A percentile compares a stretch with the other conserved stretches of the same genome.
These are phyloP conservation scores for Agaricus blazei DNA, from an alignment of 768 basidiomycete species.

Conservation along the genomic window DNA sequence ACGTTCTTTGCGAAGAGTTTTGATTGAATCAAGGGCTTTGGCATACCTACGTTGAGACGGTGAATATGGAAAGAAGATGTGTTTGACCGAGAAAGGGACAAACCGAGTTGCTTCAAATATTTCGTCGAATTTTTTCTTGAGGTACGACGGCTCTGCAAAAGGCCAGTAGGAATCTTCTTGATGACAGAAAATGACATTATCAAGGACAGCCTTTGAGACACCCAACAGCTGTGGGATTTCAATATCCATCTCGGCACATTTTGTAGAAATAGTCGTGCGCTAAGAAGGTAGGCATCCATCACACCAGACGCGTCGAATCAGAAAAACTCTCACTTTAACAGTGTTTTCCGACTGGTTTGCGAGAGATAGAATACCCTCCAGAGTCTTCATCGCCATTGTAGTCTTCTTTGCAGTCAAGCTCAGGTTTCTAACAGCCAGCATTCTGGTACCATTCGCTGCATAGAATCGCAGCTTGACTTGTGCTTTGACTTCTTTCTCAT, in stretches of 20 bases:
- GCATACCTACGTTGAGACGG: conserved; percentile 63
- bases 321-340: conserved; percentile 60
- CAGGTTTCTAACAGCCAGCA: conserved; percentile 87
- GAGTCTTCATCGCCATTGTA: conserved; percentile 90
- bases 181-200: conserved; percentile 99
- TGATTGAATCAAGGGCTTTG: conserved; percentile 93
- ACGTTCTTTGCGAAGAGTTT: conserved; percentile 84
- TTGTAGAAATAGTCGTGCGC: conserved; percentile 91
- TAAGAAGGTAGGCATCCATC: conserved; percentile 23
- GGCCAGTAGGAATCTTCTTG: conserved; percentile 99
- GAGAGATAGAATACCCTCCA: conserved; percentile 83
- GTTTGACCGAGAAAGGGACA: conserved; percentile 11
- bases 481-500: conserved; percentile 98
- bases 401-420: conserved; percentile 94
- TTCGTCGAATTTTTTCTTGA: conserved; percentile 99
- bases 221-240: conserved; percentile 93
- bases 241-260: conserved; percentile 93
- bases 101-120: conserved; percentile 98
- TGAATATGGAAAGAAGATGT: background rate
- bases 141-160: conserved; percentile 77
- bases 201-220: conserved; percentile 96
- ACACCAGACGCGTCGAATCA: background rate
- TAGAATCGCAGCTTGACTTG: conserved; percentile 94
- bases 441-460: conserved; percentile 83
- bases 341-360: conserved; percentile 65